Evolutionary conservation across 176 grass and related monocot species (phyloP), one percentile per base, ranked within the genome.

Genomic region (Oryza longistaminata): DNA sequence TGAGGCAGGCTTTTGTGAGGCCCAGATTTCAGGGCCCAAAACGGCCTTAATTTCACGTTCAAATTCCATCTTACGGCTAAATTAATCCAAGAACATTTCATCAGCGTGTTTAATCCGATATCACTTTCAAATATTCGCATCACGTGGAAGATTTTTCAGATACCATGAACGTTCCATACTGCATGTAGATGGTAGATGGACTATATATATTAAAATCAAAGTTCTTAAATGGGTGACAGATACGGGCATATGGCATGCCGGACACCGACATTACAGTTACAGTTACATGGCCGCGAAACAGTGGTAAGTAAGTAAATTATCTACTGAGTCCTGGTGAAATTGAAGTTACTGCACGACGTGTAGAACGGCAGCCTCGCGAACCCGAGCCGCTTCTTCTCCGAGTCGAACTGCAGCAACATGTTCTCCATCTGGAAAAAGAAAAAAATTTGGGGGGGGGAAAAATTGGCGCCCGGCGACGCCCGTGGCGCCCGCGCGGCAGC

Each of bases 351-450:
- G 44, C 86, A 83, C 17, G 44, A 62, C 15, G 77, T 44, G 42
- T 6, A 55, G 1, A 12, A 53, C 10, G 77, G 70, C 19, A 60
- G 76, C 16, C 82, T 78, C 15, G 17, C 24, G 34, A 88, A 86
- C 2, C 86, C 86, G 31, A 94, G 22, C 80, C 9, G 74, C 49
- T 11, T 14, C 81, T 80, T 91, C 19, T 84, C 86, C 69, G 71
- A 37, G 64, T 94, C 92, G 76, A 94, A 91, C 85, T 80, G 45
- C 43, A 91, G 67, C 40, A 94, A 43, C 71, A 76, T 76, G 55
- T 88, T 78, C 82, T 91, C 89, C 83, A 91, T 79, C 77, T 89
- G 92, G 68, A 81, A 84, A n/a, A n/a, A n/a, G n/a, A n/a, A n/a
- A n/a, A n/a, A n/a, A n/a, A n/a, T n/a, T n/a, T n/a, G n/a, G n/a